phyloP scores from a whole-genome alignment of 1,139 yeast species.

The Saccharomyces pastorianus region DNA sequence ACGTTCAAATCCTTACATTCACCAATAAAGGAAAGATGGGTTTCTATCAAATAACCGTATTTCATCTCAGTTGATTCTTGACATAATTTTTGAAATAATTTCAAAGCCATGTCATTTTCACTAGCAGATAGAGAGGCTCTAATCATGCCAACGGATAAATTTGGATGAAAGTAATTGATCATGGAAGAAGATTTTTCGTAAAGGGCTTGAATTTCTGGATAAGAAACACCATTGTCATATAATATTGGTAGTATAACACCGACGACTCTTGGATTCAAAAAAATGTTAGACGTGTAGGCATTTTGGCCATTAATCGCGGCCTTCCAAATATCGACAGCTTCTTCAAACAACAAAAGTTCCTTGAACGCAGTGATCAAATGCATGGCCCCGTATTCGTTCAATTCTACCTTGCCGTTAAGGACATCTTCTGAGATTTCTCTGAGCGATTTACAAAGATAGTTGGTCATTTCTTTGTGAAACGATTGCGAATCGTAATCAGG shows the following conservation, averaged over 20 bases:
- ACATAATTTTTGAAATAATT: slow-evolving; percentile 41
- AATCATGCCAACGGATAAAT: slow-evolving; percentile 52
- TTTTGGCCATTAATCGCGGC: slow-evolving; percentile 34
- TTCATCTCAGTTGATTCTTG: slow-evolving; percentile 32
- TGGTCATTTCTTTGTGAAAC: slow-evolving; percentile 42
- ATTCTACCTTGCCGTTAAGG: slow-evolving; percentile 32
- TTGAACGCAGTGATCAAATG: slow-evolving; percentile 52
- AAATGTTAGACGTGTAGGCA: slow-evolving; percentile 26
- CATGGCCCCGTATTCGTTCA: slow-evolving; percentile 48
- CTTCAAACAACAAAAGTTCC: slow-evolving; percentile 44
- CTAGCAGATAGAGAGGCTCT: slow-evolving; percentile 49
- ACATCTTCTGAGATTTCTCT: slow-evolving; percentile 45
- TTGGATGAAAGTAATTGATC: slow-evolving; percentile 38
- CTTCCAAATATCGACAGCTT: slow-evolving; percentile 49
- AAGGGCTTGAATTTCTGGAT: slow-evolving; percentile 50
- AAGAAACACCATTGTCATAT: slow-evolving; percentile 51
- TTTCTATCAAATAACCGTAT: slow-evolving; percentile 15
- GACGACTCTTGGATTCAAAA: slow-evolving; percentile 49
- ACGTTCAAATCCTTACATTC: slow-evolving; percentile 66
- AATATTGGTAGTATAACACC: slow-evolving; percentile 68
- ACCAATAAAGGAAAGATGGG: slow-evolving; percentile 74
- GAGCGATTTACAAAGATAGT: slow-evolving; percentile 39
- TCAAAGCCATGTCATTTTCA: slow-evolving; percentile 44
- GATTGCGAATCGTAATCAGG: slow-evolving; percentile 49
- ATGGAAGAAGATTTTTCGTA: slow-evolving; percentile 38